Conservation (phyloP, 768 basidiomycete species). For the Plicaturopsis crispa region DNA sequence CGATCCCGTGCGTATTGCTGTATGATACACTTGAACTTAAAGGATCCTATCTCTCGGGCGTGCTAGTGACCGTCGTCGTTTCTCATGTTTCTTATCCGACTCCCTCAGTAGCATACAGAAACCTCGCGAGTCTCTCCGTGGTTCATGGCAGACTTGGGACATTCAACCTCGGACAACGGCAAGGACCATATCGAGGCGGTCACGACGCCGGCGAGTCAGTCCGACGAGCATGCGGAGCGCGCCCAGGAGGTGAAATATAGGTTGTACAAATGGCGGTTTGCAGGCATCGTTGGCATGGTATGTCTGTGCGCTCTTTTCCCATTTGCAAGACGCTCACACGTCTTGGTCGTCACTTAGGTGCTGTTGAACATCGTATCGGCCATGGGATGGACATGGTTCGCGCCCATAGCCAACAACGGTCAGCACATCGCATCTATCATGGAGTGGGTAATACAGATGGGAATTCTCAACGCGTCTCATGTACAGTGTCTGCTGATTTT, state of each 20-base stretch:
- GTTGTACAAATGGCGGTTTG: conserved; percentile 64
- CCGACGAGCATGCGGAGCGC: conserved; percentile 3
- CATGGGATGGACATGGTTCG: conserved; percentile 79
- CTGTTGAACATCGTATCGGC: conserved; percentile 55
- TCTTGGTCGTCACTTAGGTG: conserved; percentile 29
- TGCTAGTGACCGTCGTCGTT: too few relatives aligned
- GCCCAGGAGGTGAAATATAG: conserved; percentile 30
- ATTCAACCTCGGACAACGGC: too few relatives aligned
- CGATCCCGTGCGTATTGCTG: too few relatives aligned
- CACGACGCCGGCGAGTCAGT: neutral
- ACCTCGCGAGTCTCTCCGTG: neutral
- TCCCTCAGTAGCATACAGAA: neutral
- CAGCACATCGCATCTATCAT: conserved; percentile 7
- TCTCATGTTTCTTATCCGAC: too few relatives aligned
- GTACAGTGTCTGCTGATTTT: conserved; percentile 57
- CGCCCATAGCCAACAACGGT: conserved; percentile 72
- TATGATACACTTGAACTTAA: too few relatives aligned
- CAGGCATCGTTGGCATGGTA: conserved; percentile 58
- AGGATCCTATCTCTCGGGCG: too few relatives aligned
- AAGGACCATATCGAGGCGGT: too few relatives aligned
- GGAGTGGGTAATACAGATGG: neutral
- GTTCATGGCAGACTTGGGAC: too few relatives aligned
- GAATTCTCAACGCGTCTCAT: too few relatives aligned
- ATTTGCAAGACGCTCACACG: neutral
- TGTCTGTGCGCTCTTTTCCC: conserved; percentile 9